Evolutionary conservation across 2,329 filamentous ascomycete genomes (phyloP).

Genomic region (Rutstroemia sp.): DNA sequence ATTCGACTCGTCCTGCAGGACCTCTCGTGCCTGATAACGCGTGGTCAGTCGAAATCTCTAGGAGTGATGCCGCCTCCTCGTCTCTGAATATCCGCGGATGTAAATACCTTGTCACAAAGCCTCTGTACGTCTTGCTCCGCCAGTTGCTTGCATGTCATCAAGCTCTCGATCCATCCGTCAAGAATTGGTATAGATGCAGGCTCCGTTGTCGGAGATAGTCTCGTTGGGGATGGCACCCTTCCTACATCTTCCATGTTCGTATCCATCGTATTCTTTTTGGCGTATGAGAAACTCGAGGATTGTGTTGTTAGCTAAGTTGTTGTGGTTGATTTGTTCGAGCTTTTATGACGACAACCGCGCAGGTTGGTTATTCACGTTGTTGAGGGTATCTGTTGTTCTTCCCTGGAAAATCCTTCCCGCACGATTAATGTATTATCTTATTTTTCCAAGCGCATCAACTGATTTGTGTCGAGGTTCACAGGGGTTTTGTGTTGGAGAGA

Average conservation of each 20-base stretch:
- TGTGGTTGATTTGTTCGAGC: constrained; percentile 22
- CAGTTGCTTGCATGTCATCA: constrained; percentile 99
- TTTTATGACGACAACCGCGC: constrained; percentile 20
- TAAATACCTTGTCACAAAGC: constrained; percentile 89
- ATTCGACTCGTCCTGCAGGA: constrained; percentile 95
- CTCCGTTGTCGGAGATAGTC: constrained; percentile 70
- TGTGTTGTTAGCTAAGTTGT: constrained; percentile 9
- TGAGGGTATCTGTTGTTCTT: constrained; percentile 4
- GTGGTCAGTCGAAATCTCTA: background rate
- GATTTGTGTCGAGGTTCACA: constrained; percentile 1
- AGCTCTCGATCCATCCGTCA: constrained; percentile 96
- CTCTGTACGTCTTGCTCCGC: constrained; percentile 90
- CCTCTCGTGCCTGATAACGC: constrained; percentile 73
- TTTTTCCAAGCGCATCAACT: constrained; percentile 3
- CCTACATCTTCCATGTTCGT: constrained; percentile 99
- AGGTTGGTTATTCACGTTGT: constrained; percentile 3
- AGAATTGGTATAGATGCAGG: constrained; percentile 85
- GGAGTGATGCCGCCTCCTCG: background rate
- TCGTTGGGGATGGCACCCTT: constrained; percentile 71
- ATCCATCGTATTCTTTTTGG: constrained; percentile 57
- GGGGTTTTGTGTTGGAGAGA: background rate
- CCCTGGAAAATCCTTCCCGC: constrained; percentile 2
- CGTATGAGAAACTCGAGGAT: constrained; percentile 4
- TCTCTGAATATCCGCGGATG: constrained; percentile 11
- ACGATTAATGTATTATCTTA: constrained; percentile 5